Base-by-base conservation (phyloP, 768 basidiomycete genomes). In the Baorangia bicolor region DNA sequence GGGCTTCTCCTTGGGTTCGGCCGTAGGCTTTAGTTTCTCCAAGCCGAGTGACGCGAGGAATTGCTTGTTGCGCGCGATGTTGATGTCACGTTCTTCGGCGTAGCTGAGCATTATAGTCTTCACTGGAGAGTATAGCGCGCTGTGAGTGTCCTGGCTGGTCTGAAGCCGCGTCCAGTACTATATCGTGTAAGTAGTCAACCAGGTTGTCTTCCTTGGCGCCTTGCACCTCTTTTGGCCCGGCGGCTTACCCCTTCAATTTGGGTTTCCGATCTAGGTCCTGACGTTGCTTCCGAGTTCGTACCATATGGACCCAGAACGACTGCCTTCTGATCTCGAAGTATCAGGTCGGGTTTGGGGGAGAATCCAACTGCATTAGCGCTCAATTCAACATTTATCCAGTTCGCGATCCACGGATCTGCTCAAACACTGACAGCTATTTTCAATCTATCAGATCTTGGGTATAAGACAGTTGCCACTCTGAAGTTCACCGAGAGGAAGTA, bases 31-130 rank as follows among this genome's bases (percentile, higher is more conserved):
- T 8, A 73, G 59, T 39, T 53, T 58, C n/a, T 58, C 44, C 2
- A 88, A 69, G 0, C 75, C 80, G 9, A 86, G 64, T 0, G 55
- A 49, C 11, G 63, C 64, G 38, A 88, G 67, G 4, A 84, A 42
- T 28, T 56, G 73, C 56, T 58, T 73, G 61, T 86, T 87, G 69
- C 68, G 68, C 20, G 48, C 65, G 18, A 79, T 78, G 50, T 76
- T 78, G 41, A 54, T 64, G 0, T 46, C 59, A 4, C 77, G 75
- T 53, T 73, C 62, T 33, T 66, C 62, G 34, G 72, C 73, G 34
- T 75, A 78, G 57, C 54, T 64, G 48, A 46, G 41, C 64, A 66
- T 25, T 25, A 9, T 27, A 20, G 33, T 21, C 33, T 47, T 18
- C 23, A 27, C n/a, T 3, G 23, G 21, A 35, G 18, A 37, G 27